Evolutionary conservation across 1,139 yeast genomes (phyloP).

Genomic region (Kodamaea derodonti): DNA sequence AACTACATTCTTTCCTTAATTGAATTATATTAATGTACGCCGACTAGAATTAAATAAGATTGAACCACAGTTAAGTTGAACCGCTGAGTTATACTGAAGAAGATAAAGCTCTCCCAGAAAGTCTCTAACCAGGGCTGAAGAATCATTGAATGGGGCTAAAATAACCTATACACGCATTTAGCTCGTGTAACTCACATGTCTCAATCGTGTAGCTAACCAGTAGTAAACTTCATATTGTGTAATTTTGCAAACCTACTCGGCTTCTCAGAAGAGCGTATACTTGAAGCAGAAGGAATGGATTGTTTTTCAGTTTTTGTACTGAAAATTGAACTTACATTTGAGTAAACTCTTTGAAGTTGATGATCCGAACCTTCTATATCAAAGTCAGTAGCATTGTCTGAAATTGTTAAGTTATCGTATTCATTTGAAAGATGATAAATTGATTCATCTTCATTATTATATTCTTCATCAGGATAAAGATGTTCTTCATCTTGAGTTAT

Average conservation of each 20-base stretch:
- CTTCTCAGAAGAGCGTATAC: neutral
- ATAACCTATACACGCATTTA: no score
- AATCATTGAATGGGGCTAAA: no score
- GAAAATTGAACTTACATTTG: constrained; percentile 21
- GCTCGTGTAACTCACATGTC: no score
- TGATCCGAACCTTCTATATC: constrained; percentile 2
- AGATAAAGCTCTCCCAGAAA: no score
- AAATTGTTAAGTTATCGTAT: neutral
- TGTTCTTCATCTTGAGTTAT: neutral
- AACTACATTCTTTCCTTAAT: no score
- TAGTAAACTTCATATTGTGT: no score
- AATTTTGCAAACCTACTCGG: neutral
- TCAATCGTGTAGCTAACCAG: no score
- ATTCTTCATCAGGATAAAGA: constrained; percentile 2
- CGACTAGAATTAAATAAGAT: no score
- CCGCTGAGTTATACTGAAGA: no score
- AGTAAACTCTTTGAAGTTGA: constrained; percentile 14
- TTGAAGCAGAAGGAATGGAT: neutral
- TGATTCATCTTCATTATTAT: constrained; percentile 2
- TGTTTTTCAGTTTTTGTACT: constrained; percentile 12
- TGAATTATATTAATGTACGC: no score
- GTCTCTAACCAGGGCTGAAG: no score
- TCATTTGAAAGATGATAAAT: neutral
- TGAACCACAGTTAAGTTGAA: no score
- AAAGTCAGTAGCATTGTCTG: neutral